Percentiles rank a stretch among this genome's conserved stretches.
phyloP scores from a whole-genome alignment of 2,329 filamentous ascomycete genomes.

The Trichoderma citrinoviride region DNA sequence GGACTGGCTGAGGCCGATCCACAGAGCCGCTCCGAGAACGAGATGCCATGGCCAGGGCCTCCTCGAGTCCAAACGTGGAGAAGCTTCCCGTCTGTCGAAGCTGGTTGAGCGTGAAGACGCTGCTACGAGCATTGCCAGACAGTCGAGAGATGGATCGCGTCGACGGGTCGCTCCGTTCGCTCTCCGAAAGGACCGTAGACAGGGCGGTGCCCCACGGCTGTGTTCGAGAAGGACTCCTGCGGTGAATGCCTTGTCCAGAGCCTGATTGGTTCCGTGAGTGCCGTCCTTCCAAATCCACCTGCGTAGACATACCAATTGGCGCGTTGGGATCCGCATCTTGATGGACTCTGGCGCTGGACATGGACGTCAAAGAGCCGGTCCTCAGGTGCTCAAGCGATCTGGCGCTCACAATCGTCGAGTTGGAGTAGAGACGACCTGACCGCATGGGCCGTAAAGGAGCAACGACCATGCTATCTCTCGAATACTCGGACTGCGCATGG shows the following conservation, averaged over 20 bases:
- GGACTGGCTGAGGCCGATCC: constrained; percentile 49
- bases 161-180: constrained; percentile 52
- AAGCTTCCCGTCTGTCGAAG: constrained; percentile 58
- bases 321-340: constrained; percentile 42
- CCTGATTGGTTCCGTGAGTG: constrained; percentile 20
- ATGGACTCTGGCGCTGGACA: constrained; percentile 50
- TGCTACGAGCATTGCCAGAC: constrained; percentile 47
- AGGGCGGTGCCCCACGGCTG: constrained; percentile 64
- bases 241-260: not conserved
- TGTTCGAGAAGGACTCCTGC: constrained; percentile 22
- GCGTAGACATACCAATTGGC: constrained; percentile 14
- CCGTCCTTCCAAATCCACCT: constrained; percentile 28
- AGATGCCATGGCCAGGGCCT: constrained; percentile 35
- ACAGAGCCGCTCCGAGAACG: constrained; percentile 47
- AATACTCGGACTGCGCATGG: constrained; percentile 47
- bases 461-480: constrained; percentile 60
- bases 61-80: constrained; percentile 48
- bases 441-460: constrained; percentile 48
- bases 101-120: constrained; percentile 49
- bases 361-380: constrained; percentile 53
- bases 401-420: constrained; percentile 49
- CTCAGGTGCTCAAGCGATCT: constrained; percentile 54
- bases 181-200: constrained; percentile 62
- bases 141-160: constrained; percentile 49
- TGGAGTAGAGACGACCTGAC: constrained; percentile 36